These are phyloP conservation scores for Eucalyptus leucophloia DNA, from an alignment of 345 rosid species.

Conservation along the genomic window DNA sequence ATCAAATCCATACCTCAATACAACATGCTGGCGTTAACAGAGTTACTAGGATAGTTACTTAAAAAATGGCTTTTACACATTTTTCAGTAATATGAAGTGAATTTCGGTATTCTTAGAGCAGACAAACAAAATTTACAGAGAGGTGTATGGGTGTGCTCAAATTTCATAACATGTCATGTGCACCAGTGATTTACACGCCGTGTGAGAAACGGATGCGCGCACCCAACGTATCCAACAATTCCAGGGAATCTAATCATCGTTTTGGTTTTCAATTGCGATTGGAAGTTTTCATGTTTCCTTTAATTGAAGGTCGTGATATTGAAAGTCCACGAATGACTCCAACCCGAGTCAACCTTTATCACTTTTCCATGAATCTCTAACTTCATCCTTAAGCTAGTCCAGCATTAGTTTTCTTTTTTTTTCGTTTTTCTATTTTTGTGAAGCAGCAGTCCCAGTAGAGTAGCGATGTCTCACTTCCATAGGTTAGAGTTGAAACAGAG, in stretches of 20 bases:
- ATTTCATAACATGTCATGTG: background rate
- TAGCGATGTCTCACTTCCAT: background rate
- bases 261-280: background rate
- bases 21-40: too few species aligned
- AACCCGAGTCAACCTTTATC: background rate
- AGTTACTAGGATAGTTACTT: too few species aligned
- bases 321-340: background rate
- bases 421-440: too few species aligned
- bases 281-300: background rate
- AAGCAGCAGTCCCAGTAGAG: too few species aligned
- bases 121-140: too few species aligned
- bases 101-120: background rate
- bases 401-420: too few species aligned
- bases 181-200: fast-evolving
- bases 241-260: background rate
- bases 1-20: background rate
- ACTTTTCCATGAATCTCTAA: background rate
- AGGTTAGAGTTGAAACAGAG: background rate
- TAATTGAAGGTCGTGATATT: background rate
- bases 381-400: background rate
- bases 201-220: background rate
- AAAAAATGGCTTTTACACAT: too few species aligned
- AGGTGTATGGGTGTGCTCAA: background rate
- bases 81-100: background rate
- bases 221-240: too few species aligned